Conservation (phyloP, 2,329 filamentous ascomycete species). For the Pochonia chlamydosporia region DNA sequence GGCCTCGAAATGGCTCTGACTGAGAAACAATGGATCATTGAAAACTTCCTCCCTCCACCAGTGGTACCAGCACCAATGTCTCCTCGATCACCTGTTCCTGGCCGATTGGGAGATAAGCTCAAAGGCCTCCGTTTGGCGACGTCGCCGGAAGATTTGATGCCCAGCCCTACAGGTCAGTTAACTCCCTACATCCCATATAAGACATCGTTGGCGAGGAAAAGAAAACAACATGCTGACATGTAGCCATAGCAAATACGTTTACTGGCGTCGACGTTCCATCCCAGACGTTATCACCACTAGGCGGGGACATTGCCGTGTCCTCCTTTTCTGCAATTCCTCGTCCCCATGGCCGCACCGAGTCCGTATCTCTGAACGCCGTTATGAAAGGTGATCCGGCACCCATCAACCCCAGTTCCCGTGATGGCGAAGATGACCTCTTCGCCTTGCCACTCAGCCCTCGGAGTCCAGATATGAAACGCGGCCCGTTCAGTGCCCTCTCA, state of each 20-base stretch:
- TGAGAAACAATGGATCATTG: constrained; percentile 80
- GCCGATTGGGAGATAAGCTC: constrained; percentile 71
- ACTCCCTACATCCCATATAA: not conserved
- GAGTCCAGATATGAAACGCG: constrained; percentile 78
- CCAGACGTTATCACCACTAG: constrained; percentile 24
- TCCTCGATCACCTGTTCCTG: constrained; percentile 60
- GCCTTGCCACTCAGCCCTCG: constrained; percentile 81
- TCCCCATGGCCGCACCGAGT: constrained; percentile 13
- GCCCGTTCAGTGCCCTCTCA: constrained; percentile 53
- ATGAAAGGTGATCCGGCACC: constrained; percentile 18
- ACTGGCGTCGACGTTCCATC: constrained; percentile 26
- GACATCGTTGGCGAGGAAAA: not conserved
- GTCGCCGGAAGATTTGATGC: constrained; percentile 56
- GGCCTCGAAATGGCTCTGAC: constrained; percentile 78
- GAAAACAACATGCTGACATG: not conserved
- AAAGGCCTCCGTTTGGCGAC: constrained; percentile 75
- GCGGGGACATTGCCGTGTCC: constrained; percentile 28
- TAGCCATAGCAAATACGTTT: constrained; percentile 27
- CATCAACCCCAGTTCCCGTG: constrained; percentile 14
- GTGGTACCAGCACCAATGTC: constrained; percentile 31
- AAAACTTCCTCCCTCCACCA: constrained; percentile 54
- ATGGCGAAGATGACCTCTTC: constrained; percentile 71
- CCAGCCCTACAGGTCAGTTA: constrained; percentile 44
- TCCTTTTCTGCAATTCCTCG: constrained; percentile 27
- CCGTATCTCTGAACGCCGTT: constrained; percentile 29